Percentiles rank a stretch among this genome's conserved stretches.
Conservation (phyloP, 176 grass and related monocot genomes). For the Musa troglodytarum region DNA sequence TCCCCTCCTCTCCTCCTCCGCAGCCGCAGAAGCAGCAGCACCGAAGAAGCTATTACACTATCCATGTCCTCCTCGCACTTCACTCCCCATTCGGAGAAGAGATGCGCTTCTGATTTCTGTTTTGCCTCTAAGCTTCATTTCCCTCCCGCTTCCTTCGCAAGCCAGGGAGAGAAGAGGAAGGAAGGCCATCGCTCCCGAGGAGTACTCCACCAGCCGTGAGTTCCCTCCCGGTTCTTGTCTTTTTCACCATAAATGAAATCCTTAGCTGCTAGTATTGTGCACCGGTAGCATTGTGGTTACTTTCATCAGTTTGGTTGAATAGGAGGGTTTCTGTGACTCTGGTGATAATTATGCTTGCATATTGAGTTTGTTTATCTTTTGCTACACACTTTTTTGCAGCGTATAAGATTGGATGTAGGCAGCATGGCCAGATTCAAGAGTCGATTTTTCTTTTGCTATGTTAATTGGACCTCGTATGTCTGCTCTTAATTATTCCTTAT, state of each 20-base stretch:
- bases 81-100: constrained; percentile 4
- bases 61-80: neutral
- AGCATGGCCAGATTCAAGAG: too few species aligned
- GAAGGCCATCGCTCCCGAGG: constrained; percentile 20
- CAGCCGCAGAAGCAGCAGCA: neutral
- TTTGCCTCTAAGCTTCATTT: constrained; percentile 5
- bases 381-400: too few species aligned
- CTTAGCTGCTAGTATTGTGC: neutral
- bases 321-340: too few species aligned
- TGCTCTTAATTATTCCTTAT: too few species aligned
- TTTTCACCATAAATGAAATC: neutral
- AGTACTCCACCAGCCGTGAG: constrained; percentile 22
- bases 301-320: too few species aligned
- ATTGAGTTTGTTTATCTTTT: too few species aligned
- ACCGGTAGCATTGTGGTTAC: too few species aligned
- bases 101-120: constrained; percentile 9
- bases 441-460: too few species aligned
- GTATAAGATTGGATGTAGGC: too few species aligned
- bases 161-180: constrained; percentile 23
- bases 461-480: too few species aligned
- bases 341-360: too few species aligned
- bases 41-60: neutral
- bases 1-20: neutral
- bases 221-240: neutral
- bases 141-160: constrained; percentile 5